These are phyloP conservation scores for Penicillium antarcticum DNA, from an alignment of 495 filamentous ascomycete genomes.

Conservation along the genomic window DNA sequence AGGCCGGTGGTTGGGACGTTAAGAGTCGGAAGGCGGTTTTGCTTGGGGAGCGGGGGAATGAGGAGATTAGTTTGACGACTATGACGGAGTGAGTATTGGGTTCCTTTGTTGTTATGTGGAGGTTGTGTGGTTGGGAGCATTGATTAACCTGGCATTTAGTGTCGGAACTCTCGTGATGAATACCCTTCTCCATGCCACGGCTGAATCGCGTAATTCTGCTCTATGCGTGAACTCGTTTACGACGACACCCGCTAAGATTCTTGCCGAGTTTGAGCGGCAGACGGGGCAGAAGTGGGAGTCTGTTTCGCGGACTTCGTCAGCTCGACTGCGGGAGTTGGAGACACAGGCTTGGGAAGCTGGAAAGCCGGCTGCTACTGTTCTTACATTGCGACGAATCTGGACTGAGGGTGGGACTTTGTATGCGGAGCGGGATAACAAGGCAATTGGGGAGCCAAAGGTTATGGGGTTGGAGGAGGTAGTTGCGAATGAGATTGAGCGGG, in stretches of 20 bases:
- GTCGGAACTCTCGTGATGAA: slow-evolving; percentile 63
- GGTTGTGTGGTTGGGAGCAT: not conserved
- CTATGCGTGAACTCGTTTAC: slow-evolving; percentile 71
- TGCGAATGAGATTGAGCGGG: slow-evolving; percentile 24
- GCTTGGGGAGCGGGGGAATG: slow-evolving; percentile 50
- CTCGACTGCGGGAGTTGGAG: slow-evolving; percentile 51
- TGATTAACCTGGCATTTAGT: slow-evolving; percentile 30
- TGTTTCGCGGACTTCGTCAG: slow-evolving; percentile 51
- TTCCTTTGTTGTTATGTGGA: not conserved
- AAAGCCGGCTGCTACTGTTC: slow-evolving; percentile 48
- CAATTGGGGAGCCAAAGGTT: slow-evolving; percentile 46
- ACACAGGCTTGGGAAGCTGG: slow-evolving; percentile 51
- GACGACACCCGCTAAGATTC: slow-evolving; percentile 56
- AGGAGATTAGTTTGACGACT: slow-evolving; percentile 58
- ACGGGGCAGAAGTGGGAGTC: slow-evolving; percentile 48
- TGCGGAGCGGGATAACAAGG: slow-evolving; percentile 59
- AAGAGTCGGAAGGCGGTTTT: slow-evolving; percentile 55
- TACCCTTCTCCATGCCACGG: slow-evolving; percentile 50
- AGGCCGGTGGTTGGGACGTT: slow-evolving; percentile 54
- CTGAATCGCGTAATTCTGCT: slow-evolving; percentile 48
- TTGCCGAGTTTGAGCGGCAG: slow-evolving; percentile 64
- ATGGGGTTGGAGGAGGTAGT: slow-evolving; percentile 45
- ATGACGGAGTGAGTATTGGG: slow-evolving; percentile 59
- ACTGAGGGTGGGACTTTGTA: slow-evolving; percentile 69
- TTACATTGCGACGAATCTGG: slow-evolving; percentile 67